phyloP scores from a whole-genome alignment of 106 monocot species.

The Amphibolis antarctica region DNA sequence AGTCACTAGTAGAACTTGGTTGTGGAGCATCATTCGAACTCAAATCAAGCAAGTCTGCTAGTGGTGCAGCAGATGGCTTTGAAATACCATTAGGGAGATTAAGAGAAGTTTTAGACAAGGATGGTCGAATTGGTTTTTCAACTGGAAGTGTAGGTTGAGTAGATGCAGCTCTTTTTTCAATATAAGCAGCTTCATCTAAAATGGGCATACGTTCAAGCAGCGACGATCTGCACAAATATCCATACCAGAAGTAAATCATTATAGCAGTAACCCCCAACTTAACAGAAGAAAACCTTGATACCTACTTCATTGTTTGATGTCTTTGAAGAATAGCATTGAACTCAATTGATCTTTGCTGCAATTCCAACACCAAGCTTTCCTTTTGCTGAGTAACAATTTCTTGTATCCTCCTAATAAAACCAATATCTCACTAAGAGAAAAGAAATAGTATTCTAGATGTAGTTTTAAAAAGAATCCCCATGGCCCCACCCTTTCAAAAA shows the following conservation, averaged over 20 bases:
- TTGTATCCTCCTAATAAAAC: constrained; percentile 60
- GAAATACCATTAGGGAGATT: constrained; percentile 87
- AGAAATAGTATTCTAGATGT: neutral
- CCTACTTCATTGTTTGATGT: constrained; percentile 73
- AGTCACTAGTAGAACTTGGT: constrained; percentile 48
- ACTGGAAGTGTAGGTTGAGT: constrained; percentile 21
- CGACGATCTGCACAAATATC: constrained; percentile 46
- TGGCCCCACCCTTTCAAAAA: no score
- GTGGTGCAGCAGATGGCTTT: constrained; percentile 48
- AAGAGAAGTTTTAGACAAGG: constrained; percentile 30
- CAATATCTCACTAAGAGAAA: neutral
- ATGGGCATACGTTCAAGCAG: constrained; percentile 86
- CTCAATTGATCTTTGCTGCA: constrained; percentile 98
- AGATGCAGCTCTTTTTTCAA: constrained; percentile 47
- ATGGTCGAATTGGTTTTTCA: constrained; percentile 25
- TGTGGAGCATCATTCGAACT: constrained; percentile 71
- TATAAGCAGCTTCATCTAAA: constrained; percentile 54
- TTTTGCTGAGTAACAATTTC: constrained; percentile 66
- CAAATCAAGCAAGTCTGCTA: constrained; percentile 83
- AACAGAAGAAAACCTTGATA: neutral
- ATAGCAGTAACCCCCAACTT: neutral
- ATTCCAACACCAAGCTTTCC: constrained; percentile 73
- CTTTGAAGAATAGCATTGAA: constrained; percentile 82
- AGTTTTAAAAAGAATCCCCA: neutral
- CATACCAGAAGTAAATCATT: neutral